Percentiles rank a stretch among this genome's conserved stretches.
These are phyloP conservation scores for Clarireedia homoeocarpa DNA, from an alignment of 2,329 filamentous ascomycete species.

Conservation along the genomic window DNA sequence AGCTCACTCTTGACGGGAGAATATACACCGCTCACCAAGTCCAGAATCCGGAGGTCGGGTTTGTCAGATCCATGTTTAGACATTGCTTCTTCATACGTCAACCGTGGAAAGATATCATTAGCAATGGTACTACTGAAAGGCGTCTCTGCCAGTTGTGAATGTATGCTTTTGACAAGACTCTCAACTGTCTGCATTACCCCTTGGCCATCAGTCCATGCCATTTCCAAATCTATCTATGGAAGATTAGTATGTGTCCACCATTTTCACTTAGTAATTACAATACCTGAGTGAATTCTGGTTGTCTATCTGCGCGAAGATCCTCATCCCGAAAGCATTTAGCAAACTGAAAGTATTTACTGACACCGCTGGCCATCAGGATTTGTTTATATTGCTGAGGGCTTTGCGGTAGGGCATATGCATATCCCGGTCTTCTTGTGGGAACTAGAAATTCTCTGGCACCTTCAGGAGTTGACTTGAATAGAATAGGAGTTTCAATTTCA, in stretches of 20 bases:
- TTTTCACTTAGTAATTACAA: constrained; percentile 1
- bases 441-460: constrained; percentile 93
- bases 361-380: constrained; percentile 86
- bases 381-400: constrained; percentile 99
- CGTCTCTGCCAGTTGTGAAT: constrained; percentile 12
- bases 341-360: constrained; percentile 81
- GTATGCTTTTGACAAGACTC: constrained; percentile 21
- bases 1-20: background rate
- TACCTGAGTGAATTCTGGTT: constrained; percentile 93
- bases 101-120: constrained; percentile 16
- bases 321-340: constrained; percentile 94
- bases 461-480: constrained; percentile 97
- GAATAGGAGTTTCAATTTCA: constrained; percentile 80
- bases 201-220: constrained; percentile 70
- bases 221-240: constrained; percentile 77
- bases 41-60: constrained; percentile 73
- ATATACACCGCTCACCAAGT: constrained; percentile 40
- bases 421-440: constrained; percentile 66
- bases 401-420: constrained; percentile 86
- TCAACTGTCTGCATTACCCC: constrained; percentile 52
- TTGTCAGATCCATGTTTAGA: constrained; percentile 79
- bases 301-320: constrained; percentile 82
- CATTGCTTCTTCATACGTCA: constrained; percentile 75
- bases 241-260: constrained; percentile 7
- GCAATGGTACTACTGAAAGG: background rate